Conservation (phyloP, 2,329 filamentous ascomycete species). For the Colletotrichum tropicicola region DNA sequence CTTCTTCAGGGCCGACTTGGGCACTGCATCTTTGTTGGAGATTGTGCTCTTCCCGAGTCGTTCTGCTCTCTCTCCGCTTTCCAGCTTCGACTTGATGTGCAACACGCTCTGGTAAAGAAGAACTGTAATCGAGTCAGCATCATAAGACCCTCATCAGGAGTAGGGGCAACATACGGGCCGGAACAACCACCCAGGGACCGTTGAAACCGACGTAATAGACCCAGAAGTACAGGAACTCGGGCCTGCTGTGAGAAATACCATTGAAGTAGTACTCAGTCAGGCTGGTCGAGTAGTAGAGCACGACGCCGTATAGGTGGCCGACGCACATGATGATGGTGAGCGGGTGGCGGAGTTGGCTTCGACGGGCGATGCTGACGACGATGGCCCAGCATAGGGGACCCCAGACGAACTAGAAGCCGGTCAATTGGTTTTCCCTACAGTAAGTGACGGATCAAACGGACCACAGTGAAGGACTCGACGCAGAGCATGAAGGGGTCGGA, state of each 20-base stretch:
- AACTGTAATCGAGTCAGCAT: constrained; percentile 2
- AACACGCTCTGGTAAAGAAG: constrained; percentile 3
- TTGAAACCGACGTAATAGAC: constrained; percentile 71
- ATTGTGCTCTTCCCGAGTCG: no score
- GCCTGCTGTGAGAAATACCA: constrained; percentile 62
- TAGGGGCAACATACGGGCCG: constrained; percentile 53
- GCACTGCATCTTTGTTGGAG: no score
- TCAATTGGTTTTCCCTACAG: background rate
- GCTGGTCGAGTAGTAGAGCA: constrained; percentile 69
- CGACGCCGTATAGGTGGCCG: constrained; percentile 69
- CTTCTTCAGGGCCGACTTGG: no score
- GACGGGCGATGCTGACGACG: constrained; percentile 53
- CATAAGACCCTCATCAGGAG: background rate
- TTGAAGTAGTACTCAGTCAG: constrained; percentile 54
- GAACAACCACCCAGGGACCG: constrained; percentile 66
- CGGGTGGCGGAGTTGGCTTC: constrained; percentile 56
- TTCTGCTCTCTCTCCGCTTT: background rate
- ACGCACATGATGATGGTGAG: constrained; percentile 60
- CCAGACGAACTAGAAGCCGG: constrained; percentile 55
- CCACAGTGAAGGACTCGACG: constrained; percentile 84
- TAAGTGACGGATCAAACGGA: constrained; percentile 49
- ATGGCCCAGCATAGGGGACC: constrained; percentile 66
- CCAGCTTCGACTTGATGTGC: constrained; percentile 19
- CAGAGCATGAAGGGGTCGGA: constrained; percentile 86
- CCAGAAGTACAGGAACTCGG: constrained; percentile 70